Evolutionary conservation across 2,329 filamentous ascomycete genomes (phyloP), one percentile per base, ranked within the genome.

Genomic region (Fusarium sambucinum): DNA sequence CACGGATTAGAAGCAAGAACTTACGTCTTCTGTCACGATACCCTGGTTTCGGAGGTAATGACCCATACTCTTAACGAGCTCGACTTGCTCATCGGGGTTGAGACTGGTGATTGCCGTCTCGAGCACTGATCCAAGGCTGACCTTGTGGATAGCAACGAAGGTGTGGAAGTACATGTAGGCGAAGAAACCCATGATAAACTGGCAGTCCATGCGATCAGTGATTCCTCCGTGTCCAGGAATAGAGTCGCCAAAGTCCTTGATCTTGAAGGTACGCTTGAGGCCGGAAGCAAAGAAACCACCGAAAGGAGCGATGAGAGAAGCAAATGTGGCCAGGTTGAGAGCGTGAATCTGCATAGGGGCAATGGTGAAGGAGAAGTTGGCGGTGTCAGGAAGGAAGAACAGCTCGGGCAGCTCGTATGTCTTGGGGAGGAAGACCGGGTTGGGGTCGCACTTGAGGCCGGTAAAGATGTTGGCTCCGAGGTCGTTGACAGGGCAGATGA

Each of bases 101-200:
- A 99, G 82, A n/a, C 94, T 94, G 8, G 90, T 96, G 71, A 99
- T 97, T 51, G 93, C 95, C 14, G 89, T 88, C 83, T 99, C 95
- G 72, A 99, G 92, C 35, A 99, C 92, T 55, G 89, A 89, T 21
- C 95, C 96, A 21, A 97, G 90, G 58, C 86, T 93, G 38, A 92
- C 89, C 79, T 95, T 93, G 84, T 97, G 89, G 9, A 93, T 86
- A 6, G 94, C 94, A 75, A 99, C 95, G 79, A 99, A 99, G 76
- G 92, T 96, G 79, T 97, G 94, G 82, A 96, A 99, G 82, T 99
- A 99, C 87, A 99, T 94, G 83, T 94, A 98, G 17, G 95, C 89
- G 75, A 99, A 98, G 81, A 97, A 96, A 11, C 96, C 96, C 96
- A 99, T 99, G 83, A 98, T 98, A 82, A 99, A 99, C 78, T 99